phyloP scores from a whole-genome alignment of 176 grass and related monocot species.

The Raddia guianensis region DNA sequence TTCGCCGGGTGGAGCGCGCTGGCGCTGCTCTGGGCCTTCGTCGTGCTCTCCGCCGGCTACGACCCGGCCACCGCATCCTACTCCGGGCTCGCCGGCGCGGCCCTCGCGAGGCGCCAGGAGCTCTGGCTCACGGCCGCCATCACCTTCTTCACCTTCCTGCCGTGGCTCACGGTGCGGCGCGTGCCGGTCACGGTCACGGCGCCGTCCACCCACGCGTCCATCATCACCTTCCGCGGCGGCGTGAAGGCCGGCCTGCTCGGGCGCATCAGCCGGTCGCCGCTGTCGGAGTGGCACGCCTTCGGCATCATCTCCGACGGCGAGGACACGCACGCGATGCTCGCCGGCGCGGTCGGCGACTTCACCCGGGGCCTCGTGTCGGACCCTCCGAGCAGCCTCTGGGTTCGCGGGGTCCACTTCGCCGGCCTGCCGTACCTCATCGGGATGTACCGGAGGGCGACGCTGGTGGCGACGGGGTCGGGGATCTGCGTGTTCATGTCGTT shows the following conservation, averaged over 20 bases:
- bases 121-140: constrained; percentile 59
- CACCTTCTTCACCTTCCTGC: constrained; percentile 70
- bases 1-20: constrained; percentile 75
- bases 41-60: constrained; percentile 58
- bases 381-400: constrained; percentile 59
- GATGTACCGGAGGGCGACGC: constrained; percentile 65
- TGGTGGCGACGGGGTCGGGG: constrained; percentile 68
- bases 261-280: constrained; percentile 69
- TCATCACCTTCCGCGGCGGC: constrained; percentile 61
- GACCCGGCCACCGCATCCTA: constrained; percentile 48
- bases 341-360: constrained; percentile 79
- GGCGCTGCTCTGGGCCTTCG: constrained; percentile 63
- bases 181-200: constrained; percentile 59
- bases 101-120: constrained; percentile 46
- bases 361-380: constrained; percentile 48
- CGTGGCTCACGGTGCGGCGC: constrained; percentile 61
- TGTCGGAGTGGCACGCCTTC: constrained; percentile 88
- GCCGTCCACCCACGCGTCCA: constrained; percentile 61
- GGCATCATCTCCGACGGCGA: constrained; percentile 66
- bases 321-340: constrained; percentile 58
- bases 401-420: constrained; percentile 58
- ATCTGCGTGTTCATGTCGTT: constrained; percentile 81
- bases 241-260: constrained; percentile 62
- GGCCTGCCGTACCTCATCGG: constrained; percentile 64
- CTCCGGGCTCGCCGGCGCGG: constrained; percentile 12